Base-by-base conservation (phyloP, 148 eudicot genomes). In the Polygonum maritimum region DNA sequence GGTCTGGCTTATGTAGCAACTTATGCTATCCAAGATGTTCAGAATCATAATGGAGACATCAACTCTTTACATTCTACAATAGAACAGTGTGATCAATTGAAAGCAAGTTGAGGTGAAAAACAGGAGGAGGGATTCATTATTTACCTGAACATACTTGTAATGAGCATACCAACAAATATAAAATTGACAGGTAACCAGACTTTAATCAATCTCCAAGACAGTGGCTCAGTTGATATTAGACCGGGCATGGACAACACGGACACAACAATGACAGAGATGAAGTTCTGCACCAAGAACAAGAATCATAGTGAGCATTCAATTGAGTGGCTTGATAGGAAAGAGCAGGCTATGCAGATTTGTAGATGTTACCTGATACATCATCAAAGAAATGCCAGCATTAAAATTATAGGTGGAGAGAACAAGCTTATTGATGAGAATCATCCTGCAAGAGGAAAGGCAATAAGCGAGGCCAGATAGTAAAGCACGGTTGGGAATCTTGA, bases 81-180 rank as follows among this genome's bases (percentile, higher is more conserved):
- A 48, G 13, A 48, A 13, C 13, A 48, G 49, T 48, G 49, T 48
- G 49, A 48, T 48, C 47, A 44, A 3, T 41, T 44, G 6, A 6
- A 44, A 44, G 11, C 9, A 44, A 44, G 47, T 44, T 44, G 10
- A 44, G 47, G 47, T 44, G 47, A 44, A 44, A 44, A 44, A 44
- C 47, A 44, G 9, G 9, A 44, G 47, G 47, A 6, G 45, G 8
- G 7, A n/a, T n/a, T n/a, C n/a, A 44, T 8, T 7, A 44, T 6
- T 73, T 80, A 95, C 97, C 98, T 95, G 80, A 92, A 90, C 98
- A 95, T 95, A 87, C 98, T 95, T 74, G 98, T 92, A 78, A 90
- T 78, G 71, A 95, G 96, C 98, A 95, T 95, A 78, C 96, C 97
- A 19, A 95, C 98, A 78, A 95, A 95, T 79, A 95, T 90, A 52